phyloP scores from a whole-genome alignment of 2,329 filamentous ascomycete species.

The Colletotrichum agaves region DNA sequence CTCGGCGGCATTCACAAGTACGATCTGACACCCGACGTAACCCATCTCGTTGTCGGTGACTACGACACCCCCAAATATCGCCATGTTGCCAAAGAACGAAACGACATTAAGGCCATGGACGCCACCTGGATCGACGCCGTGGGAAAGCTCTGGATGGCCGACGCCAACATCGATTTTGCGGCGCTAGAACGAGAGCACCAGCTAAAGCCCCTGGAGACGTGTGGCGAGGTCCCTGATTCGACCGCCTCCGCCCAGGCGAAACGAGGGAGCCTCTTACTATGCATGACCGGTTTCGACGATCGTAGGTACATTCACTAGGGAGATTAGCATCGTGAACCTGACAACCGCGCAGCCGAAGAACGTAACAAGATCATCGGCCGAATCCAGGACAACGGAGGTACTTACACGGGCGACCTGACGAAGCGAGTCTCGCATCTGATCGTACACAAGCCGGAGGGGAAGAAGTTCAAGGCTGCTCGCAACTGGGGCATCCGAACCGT shows the following conservation, averaged over 20 bases:
- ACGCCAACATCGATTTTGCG: slow-evolving; percentile 77
- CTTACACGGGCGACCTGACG: slow-evolving; percentile 88
- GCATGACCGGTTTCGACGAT: slow-evolving; percentile 68
- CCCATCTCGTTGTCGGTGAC: slow-evolving; percentile 91
- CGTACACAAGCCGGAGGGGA: slow-evolving; percentile 79
- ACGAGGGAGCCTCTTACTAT: slow-evolving; percentile 59
- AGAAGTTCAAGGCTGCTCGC: slow-evolving; percentile 90
- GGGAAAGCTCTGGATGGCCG: slow-evolving; percentile 81
- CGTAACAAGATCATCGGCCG: slow-evolving; percentile 76
- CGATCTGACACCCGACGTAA: slow-evolving; percentile 95
- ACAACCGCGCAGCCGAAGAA: slow-evolving; percentile 62
- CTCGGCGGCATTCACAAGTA: slow-evolving; percentile 90
- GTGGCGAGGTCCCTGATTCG: slow-evolving; percentile 46
- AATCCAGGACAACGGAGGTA: slow-evolving; percentile 77
- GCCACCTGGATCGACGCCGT: slow-evolving; percentile 88
- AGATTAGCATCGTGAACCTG: not conserved
- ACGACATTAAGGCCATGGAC: slow-evolving; percentile 85
- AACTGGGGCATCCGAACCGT: slow-evolving; percentile 85
- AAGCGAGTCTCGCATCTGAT: slow-evolving; percentile 89
- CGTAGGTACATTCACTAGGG: slow-evolving; percentile 43
- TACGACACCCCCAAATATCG: slow-evolving; percentile 93
- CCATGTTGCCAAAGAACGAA: slow-evolving; percentile 90
- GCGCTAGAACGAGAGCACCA: slow-evolving; percentile 74
- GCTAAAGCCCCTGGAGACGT: slow-evolving; percentile 70
- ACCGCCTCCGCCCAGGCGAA: slow-evolving; percentile 49